Evolutionary conservation across 140 eudicot genomes (phyloP).

Genomic region (Ambrosia hybrid): DNA sequence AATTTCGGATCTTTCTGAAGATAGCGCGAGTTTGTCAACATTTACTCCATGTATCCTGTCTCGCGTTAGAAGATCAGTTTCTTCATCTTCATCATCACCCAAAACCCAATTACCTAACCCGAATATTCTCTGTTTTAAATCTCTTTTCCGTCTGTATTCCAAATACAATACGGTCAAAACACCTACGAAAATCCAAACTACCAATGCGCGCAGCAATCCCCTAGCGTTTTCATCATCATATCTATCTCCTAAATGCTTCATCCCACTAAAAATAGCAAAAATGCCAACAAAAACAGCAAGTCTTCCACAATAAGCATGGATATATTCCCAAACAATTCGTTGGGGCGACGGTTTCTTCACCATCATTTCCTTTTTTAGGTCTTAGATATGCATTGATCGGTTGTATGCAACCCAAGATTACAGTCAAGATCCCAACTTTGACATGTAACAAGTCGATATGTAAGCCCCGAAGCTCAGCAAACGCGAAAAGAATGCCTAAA

Average conservation of each 20-base stretch:
- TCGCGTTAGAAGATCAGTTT: conserved; percentile 65
- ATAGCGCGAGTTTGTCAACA: conserved; percentile 40
- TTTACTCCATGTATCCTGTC: conserved; percentile 33
- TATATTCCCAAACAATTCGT: conserved; percentile 72
- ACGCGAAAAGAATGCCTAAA: conserved; percentile 88
- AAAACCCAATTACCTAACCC: conserved; percentile 69
- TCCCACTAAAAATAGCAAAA: conserved; percentile 73
- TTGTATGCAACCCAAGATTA: conserved; percentile 64
- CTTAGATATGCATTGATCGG: conserved; percentile 79
- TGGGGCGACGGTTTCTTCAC: conserved; percentile 47
- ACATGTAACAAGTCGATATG: conserved; percentile 60
- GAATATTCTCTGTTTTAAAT: conserved; percentile 31
- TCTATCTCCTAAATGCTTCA: conserved; percentile 88
- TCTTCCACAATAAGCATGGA: conserved; percentile 66
- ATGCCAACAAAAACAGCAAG: conserved; percentile 56
- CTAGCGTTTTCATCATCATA: conserved; percentile 65
- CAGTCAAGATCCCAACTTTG: conserved; percentile 65
- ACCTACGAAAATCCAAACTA: conserved; percentile 62
- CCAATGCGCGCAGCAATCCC: conserved; percentile 70
- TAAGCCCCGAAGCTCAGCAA: conserved; percentile 82
- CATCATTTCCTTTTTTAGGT: conserved; percentile 57
- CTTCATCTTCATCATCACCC: conserved; percentile 78
- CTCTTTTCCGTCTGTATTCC: conserved; percentile 54
- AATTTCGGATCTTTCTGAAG: conserved; percentile 69
- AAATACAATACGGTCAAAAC: conserved; percentile 47